Conservation (phyloP, 768 basidiomycete genomes). For the Harrya chromipes region DNA sequence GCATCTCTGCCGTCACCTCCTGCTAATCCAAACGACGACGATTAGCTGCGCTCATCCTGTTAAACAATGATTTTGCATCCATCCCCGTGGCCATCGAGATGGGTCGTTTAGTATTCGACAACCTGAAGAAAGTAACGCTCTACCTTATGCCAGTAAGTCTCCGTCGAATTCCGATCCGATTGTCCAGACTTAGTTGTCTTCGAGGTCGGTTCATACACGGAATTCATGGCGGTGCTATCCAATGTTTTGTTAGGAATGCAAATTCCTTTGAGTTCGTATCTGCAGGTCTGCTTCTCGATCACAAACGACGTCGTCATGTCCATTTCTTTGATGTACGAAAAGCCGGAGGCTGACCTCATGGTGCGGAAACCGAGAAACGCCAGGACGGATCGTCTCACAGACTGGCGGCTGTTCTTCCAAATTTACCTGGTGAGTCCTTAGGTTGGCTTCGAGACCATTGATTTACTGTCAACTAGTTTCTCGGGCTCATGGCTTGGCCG, state of each 20-base stretch:
- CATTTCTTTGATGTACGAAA: conserved; percentile 49
- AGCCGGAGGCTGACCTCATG: conserved; percentile 50
- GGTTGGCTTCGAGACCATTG: neutral
- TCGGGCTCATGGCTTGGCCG: conserved; percentile 46
- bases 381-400: conserved; percentile 47
- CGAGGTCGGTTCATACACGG: conserved; percentile 55
- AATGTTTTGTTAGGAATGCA: conserved; percentile 61
- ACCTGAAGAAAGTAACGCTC: conserved; percentile 51
- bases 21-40: neutral
- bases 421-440: conserved; percentile 41
- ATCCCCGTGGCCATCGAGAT: conserved; percentile 57
- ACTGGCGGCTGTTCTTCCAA: conserved; percentile 48
- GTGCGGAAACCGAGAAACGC: conserved; percentile 47
- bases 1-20: neutral
- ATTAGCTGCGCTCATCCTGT: conserved; percentile 45
- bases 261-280: conserved; percentile 50
- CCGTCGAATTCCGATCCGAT: neutral
- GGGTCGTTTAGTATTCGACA: conserved; percentile 58
- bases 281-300: conserved; percentile 57
- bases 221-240: conserved; percentile 53
- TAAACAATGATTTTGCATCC: conserved; percentile 58
- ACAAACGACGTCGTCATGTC: conserved; percentile 51
- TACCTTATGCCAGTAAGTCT: conserved; percentile 41
- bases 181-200: neutral
- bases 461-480: conserved; percentile 32